Conservation (phyloP, 192 early-diverging fungal genomes). For the Phlyctochytrium planicorne region DNA sequence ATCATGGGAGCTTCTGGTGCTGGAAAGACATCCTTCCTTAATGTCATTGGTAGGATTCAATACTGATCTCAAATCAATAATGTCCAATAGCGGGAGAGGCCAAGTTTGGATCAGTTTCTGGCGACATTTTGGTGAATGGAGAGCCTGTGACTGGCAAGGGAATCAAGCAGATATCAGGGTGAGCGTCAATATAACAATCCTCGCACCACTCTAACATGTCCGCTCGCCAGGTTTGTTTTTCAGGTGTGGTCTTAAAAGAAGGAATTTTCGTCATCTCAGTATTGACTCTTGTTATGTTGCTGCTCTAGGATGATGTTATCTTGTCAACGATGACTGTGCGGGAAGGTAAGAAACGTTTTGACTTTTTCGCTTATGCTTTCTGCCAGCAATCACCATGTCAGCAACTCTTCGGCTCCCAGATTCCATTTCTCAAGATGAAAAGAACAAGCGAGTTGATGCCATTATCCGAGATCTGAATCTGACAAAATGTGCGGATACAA, state of each 20-base stretch:
- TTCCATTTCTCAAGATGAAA: conserved; percentile 34
- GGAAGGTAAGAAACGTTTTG: conserved; percentile 37
- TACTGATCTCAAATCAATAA: not conserved
- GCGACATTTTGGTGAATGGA: conserved; percentile 61
- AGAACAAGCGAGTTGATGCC: conserved; percentile 47
- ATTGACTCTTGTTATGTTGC: not conserved
- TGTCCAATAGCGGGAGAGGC: conserved; percentile 49
- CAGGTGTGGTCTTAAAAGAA: too few species aligned
- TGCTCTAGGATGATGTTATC: conserved; percentile 64
- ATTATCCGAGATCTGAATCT: conserved; percentile 63
- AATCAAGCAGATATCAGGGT: conserved; percentile 55
- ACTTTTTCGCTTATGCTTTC: not conserved
- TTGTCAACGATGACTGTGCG: conserved; percentile 68
- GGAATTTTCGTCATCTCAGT: not conserved
- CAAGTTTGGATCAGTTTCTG: conserved; percentile 42
- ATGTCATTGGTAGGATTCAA: conserved; percentile 24
- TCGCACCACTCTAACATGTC: too few species aligned
- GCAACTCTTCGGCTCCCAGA: conserved; percentile 57
- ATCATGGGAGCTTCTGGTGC: conserved; percentile 91
- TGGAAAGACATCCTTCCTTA: conserved; percentile 50
- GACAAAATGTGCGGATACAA: conserved; percentile 66
- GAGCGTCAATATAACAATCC: too few species aligned
- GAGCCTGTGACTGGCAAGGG: conserved; percentile 45
- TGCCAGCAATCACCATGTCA: conserved; percentile 64
- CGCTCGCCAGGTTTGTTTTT: too few species aligned